These are phyloP conservation scores for Penicillium bovifimosum DNA, from an alignment of 495 filamentous ascomycete genomes.

Conservation along the genomic window DNA sequence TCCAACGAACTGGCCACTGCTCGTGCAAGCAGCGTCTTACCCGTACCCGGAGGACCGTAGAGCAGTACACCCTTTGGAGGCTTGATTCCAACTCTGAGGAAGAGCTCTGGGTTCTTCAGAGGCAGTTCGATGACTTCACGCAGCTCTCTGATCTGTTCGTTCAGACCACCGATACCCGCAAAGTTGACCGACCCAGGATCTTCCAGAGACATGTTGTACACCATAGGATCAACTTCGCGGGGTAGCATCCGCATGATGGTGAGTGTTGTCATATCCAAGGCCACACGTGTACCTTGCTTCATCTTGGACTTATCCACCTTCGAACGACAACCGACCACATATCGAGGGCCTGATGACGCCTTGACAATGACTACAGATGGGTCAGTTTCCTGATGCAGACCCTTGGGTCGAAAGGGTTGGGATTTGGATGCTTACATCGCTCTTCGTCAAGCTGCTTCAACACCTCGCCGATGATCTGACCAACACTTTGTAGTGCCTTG, in stretches of 20 bases:
- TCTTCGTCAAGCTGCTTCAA: slow-evolving; percentile 98
- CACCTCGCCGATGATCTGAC: slow-evolving; percentile 98
- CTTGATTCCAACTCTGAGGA: slow-evolving; percentile 96
- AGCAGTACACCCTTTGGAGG: slow-evolving; percentile 96
- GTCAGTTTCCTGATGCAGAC: slow-evolving; percentile 8
- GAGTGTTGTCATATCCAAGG: slow-evolving; percentile 98
- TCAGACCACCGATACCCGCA: slow-evolving; percentile 96
- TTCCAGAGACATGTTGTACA: slow-evolving; percentile 99
- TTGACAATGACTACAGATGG: slow-evolving; percentile 61
- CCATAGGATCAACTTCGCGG: slow-evolving; percentile 94
- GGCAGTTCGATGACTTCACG: slow-evolving; percentile 98
- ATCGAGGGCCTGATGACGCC: slow-evolving; percentile 94
- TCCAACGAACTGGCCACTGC: slow-evolving; percentile 96
- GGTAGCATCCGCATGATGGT: slow-evolving; percentile 99
- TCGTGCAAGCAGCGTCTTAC: slow-evolving; percentile 91
- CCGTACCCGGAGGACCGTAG: slow-evolving; percentile 96
- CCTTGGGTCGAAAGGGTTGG: not conserved
- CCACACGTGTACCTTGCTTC: slow-evolving; percentile 96
- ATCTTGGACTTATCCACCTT: slow-evolving; percentile 96
- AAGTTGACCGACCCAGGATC: slow-evolving; percentile 98
- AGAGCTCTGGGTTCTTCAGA: slow-evolving; percentile 97
- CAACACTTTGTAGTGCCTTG: slow-evolving; percentile 98
- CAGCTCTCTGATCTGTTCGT: slow-evolving; percentile 97
- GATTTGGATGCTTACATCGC: slow-evolving; percentile 60
- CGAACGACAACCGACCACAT: slow-evolving; percentile 96